Percentiles rank a stretch among this genome's conserved stretches.
phyloP scores from a whole-genome alignment of 345 rosid species.

The Brassica cretica region DNA sequence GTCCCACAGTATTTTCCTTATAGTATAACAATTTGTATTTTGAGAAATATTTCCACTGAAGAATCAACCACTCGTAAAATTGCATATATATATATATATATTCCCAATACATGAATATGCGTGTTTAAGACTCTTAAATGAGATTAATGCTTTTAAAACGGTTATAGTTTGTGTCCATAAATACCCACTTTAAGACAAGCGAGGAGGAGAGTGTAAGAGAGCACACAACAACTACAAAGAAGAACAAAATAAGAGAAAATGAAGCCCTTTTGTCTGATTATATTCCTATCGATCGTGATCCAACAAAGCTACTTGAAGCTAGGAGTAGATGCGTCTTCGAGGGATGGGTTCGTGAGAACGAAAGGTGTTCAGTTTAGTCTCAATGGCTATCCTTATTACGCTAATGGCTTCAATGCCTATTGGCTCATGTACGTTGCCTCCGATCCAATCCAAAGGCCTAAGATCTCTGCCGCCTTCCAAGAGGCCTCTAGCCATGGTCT shows the following conservation, averaged over 20 bases:
- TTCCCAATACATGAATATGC: not conserved
- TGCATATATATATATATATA: not conserved
- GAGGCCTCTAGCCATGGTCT: conserved; percentile 73
- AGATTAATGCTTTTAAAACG: conserved; percentile 9
- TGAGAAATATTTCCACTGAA: not conserved
- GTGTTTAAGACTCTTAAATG: conserved; percentile 27
- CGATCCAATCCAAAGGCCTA: conserved; percentile 64
- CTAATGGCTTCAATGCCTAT: conserved; percentile 91
- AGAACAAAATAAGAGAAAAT: conserved; percentile 24
- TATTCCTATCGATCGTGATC: conserved; percentile 41
- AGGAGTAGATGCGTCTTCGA: conserved; percentile 44
- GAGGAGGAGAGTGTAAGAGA: conserved; percentile 14
- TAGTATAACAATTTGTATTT: not conserved
- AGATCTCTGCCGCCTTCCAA: conserved; percentile 60
- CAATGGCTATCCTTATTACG: conserved; percentile 73
- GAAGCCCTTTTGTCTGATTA: conserved; percentile 44
- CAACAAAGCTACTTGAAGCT: conserved; percentile 34
- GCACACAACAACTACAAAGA: not conserved
- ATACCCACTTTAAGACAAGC: conserved; percentile 26
- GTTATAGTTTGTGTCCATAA: conserved; percentile 30
- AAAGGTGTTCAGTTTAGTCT: conserved; percentile 63
- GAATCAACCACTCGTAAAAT: not conserved
- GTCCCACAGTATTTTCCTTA: not conserved
- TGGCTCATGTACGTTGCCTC: conserved; percentile 87
- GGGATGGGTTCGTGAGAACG: conserved; percentile 62